Base-by-base conservation (phyloP, 129 eudicot genomes). In the Dittrichia graveolens region DNA sequence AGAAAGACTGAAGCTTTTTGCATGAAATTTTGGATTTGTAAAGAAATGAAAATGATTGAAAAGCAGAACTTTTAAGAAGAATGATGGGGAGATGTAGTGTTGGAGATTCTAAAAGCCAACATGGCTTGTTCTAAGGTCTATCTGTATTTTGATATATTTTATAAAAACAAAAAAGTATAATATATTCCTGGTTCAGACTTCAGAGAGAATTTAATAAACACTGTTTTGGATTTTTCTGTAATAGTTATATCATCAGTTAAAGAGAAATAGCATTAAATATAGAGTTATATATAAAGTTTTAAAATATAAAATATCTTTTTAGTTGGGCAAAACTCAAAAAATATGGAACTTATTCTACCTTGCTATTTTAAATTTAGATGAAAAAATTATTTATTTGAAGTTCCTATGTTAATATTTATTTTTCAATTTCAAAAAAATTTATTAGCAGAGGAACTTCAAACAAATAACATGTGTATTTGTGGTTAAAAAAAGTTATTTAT, bases 61-160 rank as follows among this genome's bases (percentile, higher is more conserved):
- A 78, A 71, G 70, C 12, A 42, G 42, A 6, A 41, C 41, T 44
- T 70, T 76, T 78, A 7, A 34, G 65, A 42, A 62, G 65, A 63
- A 70, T 52, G 77, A 77, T 68, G 80, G 18, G 52, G 44, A 39
- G 61, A 11, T 52, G 71, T 52, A 15, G 77, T 78, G 76, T 78
- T 69, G 77, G 73, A 78, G 77, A 78, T 77, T 77, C 76, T 70
- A 77, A 69, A 39, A 77, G 81, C 65, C 81, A 77, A 77, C 76
- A 78, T 71, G 82, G 77, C 81, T 61, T 69, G 81, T 77, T 60
- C 39, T 44, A 61, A 9, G 24, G 65, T 71, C 82, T 71, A 78
- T 78, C 82, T 78, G 82, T 71, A 71, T 13, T 61, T 70, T 78
- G 8, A 53, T 61, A 43, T 70, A 70, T 50, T 76, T 42, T 57